These are phyloP conservation scores for Scenedesmus sp. DNA, from an alignment of 163 green algal genomes.

Conservation along the genomic window DNA sequence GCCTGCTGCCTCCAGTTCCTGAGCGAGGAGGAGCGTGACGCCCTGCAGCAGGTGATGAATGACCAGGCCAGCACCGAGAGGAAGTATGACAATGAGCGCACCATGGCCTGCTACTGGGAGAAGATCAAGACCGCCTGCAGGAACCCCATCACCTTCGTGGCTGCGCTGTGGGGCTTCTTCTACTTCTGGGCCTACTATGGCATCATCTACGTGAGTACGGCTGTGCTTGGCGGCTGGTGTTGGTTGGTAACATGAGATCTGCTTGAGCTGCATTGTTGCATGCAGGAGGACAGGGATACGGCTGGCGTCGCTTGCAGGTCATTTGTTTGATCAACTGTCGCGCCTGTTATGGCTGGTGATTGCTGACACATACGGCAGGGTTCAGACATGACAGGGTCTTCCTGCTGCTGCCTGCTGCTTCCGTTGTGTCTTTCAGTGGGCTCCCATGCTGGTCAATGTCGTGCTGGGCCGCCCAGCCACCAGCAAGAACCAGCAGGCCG, in stretches of 20 bases:
- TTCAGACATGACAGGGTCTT: neutral
- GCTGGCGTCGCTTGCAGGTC: no score
- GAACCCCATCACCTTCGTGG: slow-evolving; percentile 49
- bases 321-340: neutral
- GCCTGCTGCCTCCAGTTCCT: slow-evolving; percentile 26
- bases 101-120: slow-evolving; percentile 12
- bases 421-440: neutral
- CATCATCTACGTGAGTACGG: slow-evolving; percentile 33
- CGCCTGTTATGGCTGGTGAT: neutral
- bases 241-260: neutral
- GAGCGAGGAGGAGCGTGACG: slow-evolving; percentile 49
- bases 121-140: slow-evolving; percentile 43
- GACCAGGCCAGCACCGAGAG: slow-evolving; percentile 30
- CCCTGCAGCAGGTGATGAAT: slow-evolving; percentile 38
- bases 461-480: slow-evolving; percentile 30
- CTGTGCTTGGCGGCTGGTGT: neutral
- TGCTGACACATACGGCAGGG: neutral
- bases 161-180: slow-evolving; percentile 40
- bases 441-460: slow-evolving; percentile 47
- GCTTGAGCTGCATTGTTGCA: no score
- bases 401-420: neutral
- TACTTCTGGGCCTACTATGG: slow-evolving; percentile 53
- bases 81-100: slow-evolving; percentile 31
- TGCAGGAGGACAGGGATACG: no score
- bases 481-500: slow-evolving; percentile 5